Base-by-base conservation (phyloP, 148 eudicot genomes). In the Amaranthus cruentus region DNA sequence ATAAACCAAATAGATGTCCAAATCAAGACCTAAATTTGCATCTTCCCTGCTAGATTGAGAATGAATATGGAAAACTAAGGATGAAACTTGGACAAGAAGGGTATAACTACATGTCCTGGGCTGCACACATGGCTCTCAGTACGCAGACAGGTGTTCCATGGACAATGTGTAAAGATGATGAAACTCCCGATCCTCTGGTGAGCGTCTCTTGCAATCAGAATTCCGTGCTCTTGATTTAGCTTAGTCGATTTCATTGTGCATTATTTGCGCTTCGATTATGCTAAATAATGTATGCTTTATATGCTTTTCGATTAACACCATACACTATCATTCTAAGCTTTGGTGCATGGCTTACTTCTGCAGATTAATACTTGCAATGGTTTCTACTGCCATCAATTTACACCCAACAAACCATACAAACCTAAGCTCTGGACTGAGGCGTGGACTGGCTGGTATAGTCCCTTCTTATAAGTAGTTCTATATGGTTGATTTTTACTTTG, bases 331-430 rank as follows among this genome's bases (percentile, higher is more conserved):
- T 9, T 6, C 15, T 58, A 14, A 47, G 12, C 68, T 72, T 72
- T 49, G 60, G 57, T 13, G 38, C 38, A 28, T 28, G 38, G 38
- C 38, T 28, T 28, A 28, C 38, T 28, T 28, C 38, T 44, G 75
- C 89, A 91, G 97, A 91, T 91, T 43, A 89, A 91, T 77, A 82
- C 91, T n/a, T 91, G 97, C 85, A 89, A 91, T 84, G 97, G 97
- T 49, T 91, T 87, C 76, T 91, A 91, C 74, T 91, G 97, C 75
- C 87, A 91, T 75, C 64, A 69, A 47, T 91, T 91, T 76, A 72
- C 82, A 70, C 97, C 97, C 53, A 91, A 91, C 79, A 84, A 76
- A 76, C 87, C 88, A 53, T 89, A 89, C 75, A 89, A 89, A 80
- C 97, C 97, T 7, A 82, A 79, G 66, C 81, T 91, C 63, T 91